These are phyloP conservation scores for Volvox reticuliferus DNA, from an alignment of 139 green algal genomes.

Conservation along the genomic window DNA sequence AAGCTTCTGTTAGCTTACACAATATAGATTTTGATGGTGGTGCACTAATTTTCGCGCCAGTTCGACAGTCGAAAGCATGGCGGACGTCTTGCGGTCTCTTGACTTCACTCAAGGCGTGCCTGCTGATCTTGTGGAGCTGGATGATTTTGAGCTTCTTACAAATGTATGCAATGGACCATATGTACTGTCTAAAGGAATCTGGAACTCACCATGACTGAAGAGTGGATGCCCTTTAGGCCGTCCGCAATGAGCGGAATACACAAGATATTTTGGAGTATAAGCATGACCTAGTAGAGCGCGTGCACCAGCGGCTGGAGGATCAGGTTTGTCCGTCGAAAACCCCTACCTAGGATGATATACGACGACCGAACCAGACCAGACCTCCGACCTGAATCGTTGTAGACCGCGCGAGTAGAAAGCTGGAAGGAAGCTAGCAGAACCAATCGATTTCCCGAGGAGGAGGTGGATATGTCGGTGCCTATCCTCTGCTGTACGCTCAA, in stretches of 20 bases:
- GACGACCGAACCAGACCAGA: not conserved
- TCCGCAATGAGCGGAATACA: constrained; percentile 39
- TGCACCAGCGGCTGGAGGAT: constrained; percentile 30
- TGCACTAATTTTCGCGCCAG: not conserved
- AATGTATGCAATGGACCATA: not conserved
- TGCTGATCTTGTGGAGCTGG: constrained; percentile 8
- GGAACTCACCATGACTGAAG: too few species aligned
- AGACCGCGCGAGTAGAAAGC: constrained; percentile 1
- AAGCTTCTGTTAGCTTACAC: too few species aligned
- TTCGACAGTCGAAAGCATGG: not conserved
- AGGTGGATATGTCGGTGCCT: constrained; percentile 28
- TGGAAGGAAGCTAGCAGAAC: constrained; percentile 29
- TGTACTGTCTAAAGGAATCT: not conserved
- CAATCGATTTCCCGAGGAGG: not conserved
- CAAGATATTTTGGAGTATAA: constrained; percentile 46
- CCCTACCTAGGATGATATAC: not conserved
- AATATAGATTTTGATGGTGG: too few species aligned
- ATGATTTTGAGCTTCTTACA: constrained; percentile 35
- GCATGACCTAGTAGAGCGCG: constrained; percentile 24
- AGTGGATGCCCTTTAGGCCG: not conserved
- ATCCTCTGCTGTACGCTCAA: constrained; percentile 45
- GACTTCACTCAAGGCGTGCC: constrained; percentile 27
- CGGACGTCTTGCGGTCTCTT: constrained; percentile 25
- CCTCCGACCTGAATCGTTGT: not conserved
- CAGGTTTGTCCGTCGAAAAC: constrained; percentile 3